These are phyloP conservation scores for Lycium barbarum DNA, from an alignment of 257 asterid genomes.

Conservation along the genomic window DNA sequence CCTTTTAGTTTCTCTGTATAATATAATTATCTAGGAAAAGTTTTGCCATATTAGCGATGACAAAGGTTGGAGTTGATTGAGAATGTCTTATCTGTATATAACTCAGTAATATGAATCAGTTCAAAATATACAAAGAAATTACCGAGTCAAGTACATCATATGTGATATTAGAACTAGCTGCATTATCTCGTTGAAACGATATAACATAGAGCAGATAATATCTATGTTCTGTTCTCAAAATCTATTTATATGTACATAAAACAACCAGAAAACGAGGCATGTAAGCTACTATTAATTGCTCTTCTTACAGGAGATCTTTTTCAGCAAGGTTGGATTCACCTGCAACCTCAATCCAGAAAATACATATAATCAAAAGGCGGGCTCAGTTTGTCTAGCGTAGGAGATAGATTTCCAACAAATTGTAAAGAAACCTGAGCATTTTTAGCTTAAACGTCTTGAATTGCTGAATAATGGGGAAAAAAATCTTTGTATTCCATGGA, in stretches of 20 bases:
- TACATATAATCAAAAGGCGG: background rate
- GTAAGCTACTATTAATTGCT: background rate
- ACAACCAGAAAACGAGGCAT: background rate
- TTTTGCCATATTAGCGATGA: slow-evolving; percentile 46
- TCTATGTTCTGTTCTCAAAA: background rate
- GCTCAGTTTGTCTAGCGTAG: background rate
- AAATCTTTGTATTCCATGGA: background rate
- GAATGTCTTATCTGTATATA: slow-evolving; percentile 48
- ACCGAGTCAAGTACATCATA: background rate
- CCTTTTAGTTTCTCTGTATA: slow-evolving; percentile 31
- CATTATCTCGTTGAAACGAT: background rate
- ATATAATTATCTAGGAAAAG: slow-evolving; percentile 43
- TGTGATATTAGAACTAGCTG: background rate
- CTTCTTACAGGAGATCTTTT: background rate
- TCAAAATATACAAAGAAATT: background rate
- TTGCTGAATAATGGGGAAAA: background rate
- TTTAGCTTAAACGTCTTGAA: background rate
- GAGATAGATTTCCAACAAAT: background rate
- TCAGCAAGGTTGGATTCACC: background rate
- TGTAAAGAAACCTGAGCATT: background rate
- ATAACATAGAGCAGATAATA: background rate
- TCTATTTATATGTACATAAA: background rate
- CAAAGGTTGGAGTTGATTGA: slow-evolving; percentile 33
- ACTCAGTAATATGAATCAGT: slow-evolving; percentile 32
- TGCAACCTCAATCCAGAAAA: background rate